phyloP scores from a whole-genome alignment of 108 stramenopile genomes.

The Skeletonema marinoi region DNA sequence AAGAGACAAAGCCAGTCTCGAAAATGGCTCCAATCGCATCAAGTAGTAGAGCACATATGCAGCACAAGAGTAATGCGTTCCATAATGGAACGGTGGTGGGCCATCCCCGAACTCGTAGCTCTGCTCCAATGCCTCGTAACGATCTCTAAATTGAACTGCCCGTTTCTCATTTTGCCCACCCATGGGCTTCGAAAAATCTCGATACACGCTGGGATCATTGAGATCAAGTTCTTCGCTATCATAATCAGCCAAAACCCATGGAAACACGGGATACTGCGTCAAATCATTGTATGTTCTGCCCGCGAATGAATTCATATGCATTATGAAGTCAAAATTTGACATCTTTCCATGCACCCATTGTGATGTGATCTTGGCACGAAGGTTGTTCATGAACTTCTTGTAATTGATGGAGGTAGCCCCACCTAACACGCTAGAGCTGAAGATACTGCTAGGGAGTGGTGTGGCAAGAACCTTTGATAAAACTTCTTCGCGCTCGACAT shows the following conservation, averaged over 20 bases:
- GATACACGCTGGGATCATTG: constrained; percentile 84
- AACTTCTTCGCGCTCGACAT: constrained; percentile 80
- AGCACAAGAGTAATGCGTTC: constrained; percentile 96
- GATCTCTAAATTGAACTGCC: constrained; percentile 88
- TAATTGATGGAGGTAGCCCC: constrained; percentile 77
- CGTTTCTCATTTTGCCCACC: constrained; percentile 87
- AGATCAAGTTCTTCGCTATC: constrained; percentile 93
- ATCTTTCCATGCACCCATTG: constrained; percentile 91
- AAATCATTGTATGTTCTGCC: constrained; percentile 96
- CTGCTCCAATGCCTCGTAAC: constrained; percentile 87
- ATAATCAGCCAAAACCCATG: constrained; percentile 98
- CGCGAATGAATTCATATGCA: constrained; percentile 97
- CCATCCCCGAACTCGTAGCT: constrained; percentile 78
- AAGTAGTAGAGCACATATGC: constrained; percentile 97
- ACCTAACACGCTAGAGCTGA: constrained; percentile 47
- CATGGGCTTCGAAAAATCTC: constrained; percentile 97
- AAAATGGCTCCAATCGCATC: constrained; percentile 95
- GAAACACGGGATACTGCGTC: constrained; percentile 99
- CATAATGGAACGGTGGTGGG: constrained; percentile 97
- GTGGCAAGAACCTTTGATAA: constrained; percentile 67
- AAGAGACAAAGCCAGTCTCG: constrained; percentile 85
- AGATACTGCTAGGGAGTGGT: constrained; percentile 86
- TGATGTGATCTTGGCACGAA: constrained; percentile 76
- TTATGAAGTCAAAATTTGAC: constrained; percentile 98
- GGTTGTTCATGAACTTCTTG: constrained; percentile 86